Base-by-base conservation (phyloP, 2,329 filamentous ascomycete species). In the Microsporum audouinii region DNA sequence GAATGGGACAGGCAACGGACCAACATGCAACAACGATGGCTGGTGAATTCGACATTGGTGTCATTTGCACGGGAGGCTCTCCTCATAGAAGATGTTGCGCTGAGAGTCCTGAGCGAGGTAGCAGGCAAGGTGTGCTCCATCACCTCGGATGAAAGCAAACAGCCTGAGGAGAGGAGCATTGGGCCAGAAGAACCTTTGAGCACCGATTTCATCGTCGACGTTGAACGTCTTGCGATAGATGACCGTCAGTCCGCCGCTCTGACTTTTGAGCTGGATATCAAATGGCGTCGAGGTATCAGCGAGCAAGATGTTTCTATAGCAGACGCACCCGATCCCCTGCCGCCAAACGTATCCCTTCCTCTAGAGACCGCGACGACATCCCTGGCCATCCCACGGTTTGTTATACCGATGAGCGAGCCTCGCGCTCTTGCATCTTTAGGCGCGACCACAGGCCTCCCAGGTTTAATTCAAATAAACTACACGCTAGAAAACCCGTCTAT, bases 401-500 rank as follows among this genome's bases (percentile, higher is more conserved):
- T 87, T 39, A 83, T 96, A 14, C 87, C 92, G 0, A 88, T 87
- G 61, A 86, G 85, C 2, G 94, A 99, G 71, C 94, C 94, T 0
- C 85, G 94, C 61, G 91, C 96, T 1, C 82, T 96, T 2, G 78
- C 79, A 60, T 77, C 79, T 31, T 10, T 76, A 2, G 68, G 66
- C 0, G 62, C 71, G 1, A 79, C 77, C 0, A 63, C 62, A 12
- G 64, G 63, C 14, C 62, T 73, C 27, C 61, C 72, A 0, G 72
- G 71, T 5, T 62, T 77, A 53, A 70, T 77, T 41, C 73, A 83
- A 57, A 74, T 85, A 43, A 75, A 81, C 63, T 88, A 88, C 70
- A 89, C 85, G 2, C 84, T 99, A 61, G 94, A 99, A 75, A 99
- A 99, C 71, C 88, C 91, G 0, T 96, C 92, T 0, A 88, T 86